Evolutionary conservation across 495 filamentous ascomycete genomes (phyloP).

Genomic region (Xylaria venustula): DNA sequence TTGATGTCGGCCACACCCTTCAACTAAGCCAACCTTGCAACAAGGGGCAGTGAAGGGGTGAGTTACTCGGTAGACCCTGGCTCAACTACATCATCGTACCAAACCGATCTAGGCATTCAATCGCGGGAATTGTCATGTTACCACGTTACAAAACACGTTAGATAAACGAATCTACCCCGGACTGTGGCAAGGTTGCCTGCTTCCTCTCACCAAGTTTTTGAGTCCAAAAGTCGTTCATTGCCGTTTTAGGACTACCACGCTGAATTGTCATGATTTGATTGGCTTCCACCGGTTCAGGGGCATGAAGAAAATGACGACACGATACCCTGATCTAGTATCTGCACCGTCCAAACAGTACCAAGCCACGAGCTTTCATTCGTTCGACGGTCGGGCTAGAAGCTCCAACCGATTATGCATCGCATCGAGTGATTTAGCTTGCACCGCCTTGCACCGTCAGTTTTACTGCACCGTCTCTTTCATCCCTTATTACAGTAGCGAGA

Average conservation of each 20-base stretch:
- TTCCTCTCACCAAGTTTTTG: constrained; percentile 8
- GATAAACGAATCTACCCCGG: constrained; percentile 8
- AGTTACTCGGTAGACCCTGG: constrained; percentile 10
- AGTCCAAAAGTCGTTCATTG: constrained; percentile 17
- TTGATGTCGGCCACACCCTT: too few relatives aligned
- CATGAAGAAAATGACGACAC: constrained; percentile 23
- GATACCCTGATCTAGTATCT: neutral
- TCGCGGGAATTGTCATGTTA: neutral
- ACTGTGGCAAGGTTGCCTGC: constrained; percentile 12
- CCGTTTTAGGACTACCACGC: constrained; percentile 17
- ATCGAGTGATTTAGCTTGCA: neutral
- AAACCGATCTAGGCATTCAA: neutral
- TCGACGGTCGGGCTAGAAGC: constrained; percentile 1
- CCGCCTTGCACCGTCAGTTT: too few relatives aligned
- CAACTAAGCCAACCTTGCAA: too few relatives aligned
- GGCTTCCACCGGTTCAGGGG: constrained; percentile 9
- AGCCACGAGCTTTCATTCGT: too few relatives aligned
- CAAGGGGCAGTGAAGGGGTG: too few relatives aligned
- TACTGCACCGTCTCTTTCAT: too few relatives aligned
- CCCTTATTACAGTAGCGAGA: too few relatives aligned
- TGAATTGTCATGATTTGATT: constrained; percentile 15
- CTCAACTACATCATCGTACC: constrained; percentile 23
- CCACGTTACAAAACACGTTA: neutral
- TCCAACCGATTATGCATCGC: constrained; percentile 4
- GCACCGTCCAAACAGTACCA: neutral